Conservation (phyloP, 2,329 filamentous ascomycete genomes). For the Xylariaceae sp. region DNA sequence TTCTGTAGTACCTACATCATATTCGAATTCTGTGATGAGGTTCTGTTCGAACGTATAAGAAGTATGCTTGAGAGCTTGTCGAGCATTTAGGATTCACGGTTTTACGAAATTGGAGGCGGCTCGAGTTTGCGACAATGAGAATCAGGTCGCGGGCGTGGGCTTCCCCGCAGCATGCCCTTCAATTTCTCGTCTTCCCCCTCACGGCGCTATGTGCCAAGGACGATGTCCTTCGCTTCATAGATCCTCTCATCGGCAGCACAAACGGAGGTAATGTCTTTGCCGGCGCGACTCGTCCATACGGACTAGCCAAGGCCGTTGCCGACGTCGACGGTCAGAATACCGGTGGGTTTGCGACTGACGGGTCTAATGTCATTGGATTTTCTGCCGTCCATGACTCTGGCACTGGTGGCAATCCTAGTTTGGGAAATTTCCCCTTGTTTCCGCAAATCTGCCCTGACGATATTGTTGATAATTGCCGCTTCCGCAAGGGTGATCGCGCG, state of each 20-base stretch:
- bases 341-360: slow-evolving; percentile 43
- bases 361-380: slow-evolving; percentile 46
- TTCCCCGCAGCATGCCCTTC: slow-evolving; percentile 12
- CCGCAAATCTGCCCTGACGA: slow-evolving; percentile 40
- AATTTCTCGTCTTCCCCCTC: slow-evolving; percentile 15
- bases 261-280: slow-evolving; percentile 55
- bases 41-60: neutral
- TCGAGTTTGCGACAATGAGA: neutral
- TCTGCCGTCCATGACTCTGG: slow-evolving; percentile 42
- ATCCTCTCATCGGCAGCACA: slow-evolving; percentile 51
- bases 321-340: slow-evolving; percentile 45
- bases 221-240: slow-evolving; percentile 28
- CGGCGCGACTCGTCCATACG: slow-evolving; percentile 50
- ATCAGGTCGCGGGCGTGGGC: slow-evolving; percentile 1
- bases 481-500: slow-evolving; percentile 43
- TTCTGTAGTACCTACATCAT: neutral
- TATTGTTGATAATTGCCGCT: slow-evolving; percentile 52
- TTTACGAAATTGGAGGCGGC: neutral
- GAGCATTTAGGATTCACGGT: neutral
- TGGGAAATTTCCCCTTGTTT: slow-evolving; percentile 45
- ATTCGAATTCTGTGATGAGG: neutral
- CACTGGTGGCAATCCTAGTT: slow-evolving; percentile 40
- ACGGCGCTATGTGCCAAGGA: slow-evolving; percentile 8
- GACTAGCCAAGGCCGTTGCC: slow-evolving; percentile 52
- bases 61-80: neutral